phyloP scores from a whole-genome alignment of 495 filamentous ascomycete species.

The Diplogelasinospora grovesii region DNA sequence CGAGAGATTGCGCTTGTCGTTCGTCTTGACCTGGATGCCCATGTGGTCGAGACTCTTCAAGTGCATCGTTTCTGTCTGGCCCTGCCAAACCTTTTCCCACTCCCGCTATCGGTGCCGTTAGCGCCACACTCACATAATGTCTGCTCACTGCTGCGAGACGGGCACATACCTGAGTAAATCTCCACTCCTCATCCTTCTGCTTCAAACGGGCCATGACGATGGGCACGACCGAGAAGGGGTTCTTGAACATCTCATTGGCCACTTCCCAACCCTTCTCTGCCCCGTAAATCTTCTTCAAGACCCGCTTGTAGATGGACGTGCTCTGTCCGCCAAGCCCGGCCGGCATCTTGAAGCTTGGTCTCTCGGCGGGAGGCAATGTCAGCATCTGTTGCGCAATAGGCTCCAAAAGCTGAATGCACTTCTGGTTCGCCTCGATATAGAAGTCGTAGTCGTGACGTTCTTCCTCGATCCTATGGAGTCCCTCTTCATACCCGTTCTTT shows the following conservation, averaged over 20 bases:
- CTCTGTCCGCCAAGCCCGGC: constrained; percentile 85
- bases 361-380: constrained; percentile 63
- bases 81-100: constrained; percentile 98
- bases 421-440: constrained; percentile 87
- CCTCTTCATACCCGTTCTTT: constrained; percentile 91
- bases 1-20: constrained; percentile 84
- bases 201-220: constrained; percentile 82
- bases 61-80: constrained; percentile 85
- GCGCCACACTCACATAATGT: no score
- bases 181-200: constrained; percentile 94
- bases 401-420: constrained; percentile 91
- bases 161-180: constrained; percentile 59
- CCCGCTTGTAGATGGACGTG: constrained; percentile 90
- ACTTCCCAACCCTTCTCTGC: constrained; percentile 74
- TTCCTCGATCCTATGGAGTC: constrained; percentile 91
- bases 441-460: constrained; percentile 98
- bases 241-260: constrained; percentile 70
- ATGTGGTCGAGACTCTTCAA: constrained; percentile 95
- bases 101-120: no score
- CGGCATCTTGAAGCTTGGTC: constrained; percentile 66
- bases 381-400: constrained; percentile 86
- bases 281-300: constrained; percentile 98
- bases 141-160: constrained; percentile 1
- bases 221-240: constrained; percentile 77
- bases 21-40: constrained; percentile 72